Conservation (phyloP, 2,329 filamentous ascomycete species). For the Tolypocladium pustulatum region DNA sequence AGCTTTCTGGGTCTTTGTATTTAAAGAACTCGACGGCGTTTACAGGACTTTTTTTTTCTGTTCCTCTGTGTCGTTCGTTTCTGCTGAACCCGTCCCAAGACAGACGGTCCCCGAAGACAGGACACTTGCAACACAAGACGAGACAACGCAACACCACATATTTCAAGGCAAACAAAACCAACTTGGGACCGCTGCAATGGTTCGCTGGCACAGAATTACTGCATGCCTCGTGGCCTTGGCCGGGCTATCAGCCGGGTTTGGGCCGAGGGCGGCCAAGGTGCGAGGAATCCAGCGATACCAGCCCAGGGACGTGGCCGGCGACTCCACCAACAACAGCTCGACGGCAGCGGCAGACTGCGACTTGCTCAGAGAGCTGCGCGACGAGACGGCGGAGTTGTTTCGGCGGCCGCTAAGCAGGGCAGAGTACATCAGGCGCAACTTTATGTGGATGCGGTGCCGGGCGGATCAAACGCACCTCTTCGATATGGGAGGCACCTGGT, state of each 20-base stretch:
- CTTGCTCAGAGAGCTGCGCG: background rate
- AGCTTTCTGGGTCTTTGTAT: background rate
- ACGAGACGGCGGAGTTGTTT: background rate
- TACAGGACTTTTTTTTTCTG: background rate
- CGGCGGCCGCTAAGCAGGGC: background rate
- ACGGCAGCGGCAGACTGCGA: background rate
- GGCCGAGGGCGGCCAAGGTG: no score
- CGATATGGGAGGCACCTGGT: background rate
- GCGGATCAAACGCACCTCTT: background rate
- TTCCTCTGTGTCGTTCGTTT: background rate
- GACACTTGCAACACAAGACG: background rate
- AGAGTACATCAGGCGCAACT: background rate
- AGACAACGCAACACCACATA: background rate
- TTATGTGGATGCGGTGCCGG: conserved; percentile 1
- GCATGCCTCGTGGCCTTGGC: background rate
- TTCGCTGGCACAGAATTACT: background rate
- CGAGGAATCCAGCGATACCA: background rate
- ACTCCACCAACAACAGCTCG: background rate
- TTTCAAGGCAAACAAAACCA: no score
- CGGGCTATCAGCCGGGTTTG: background rate
- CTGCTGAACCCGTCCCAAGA: no score
- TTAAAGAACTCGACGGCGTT: background rate
- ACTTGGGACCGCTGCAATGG: background rate
- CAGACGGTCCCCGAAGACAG: background rate
- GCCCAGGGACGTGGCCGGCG: background rate